Base-by-base conservation (phyloP, 164 flowering plant species). In the Stephania japonica region DNA sequence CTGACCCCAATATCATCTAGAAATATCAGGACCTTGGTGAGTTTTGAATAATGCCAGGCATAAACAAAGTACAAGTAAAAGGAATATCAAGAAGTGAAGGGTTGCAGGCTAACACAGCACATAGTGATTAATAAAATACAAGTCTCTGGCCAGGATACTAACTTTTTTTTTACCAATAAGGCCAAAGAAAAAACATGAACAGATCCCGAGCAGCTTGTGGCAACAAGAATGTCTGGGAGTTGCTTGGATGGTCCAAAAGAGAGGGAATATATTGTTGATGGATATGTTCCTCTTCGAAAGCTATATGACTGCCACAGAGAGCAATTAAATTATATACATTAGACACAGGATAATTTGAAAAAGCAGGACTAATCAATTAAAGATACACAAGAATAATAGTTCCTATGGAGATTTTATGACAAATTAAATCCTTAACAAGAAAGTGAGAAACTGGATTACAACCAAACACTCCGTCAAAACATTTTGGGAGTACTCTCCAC, bases 121-220 rank as follows among this genome's bases (percentile, higher is more conserved):
- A 13, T 8, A 14, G 16, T 47, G 16, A 47, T 47, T 32, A 32
- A 32, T 32, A 47, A 47, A 44, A 53, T 56, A n/a, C 62, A 0
- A 2, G 16, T 42, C 21, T 10, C 5, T 25, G 26, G 68, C 1
- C 41, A 8, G 61, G 26, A 74, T 13, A 25, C 42, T 72, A 72
- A 92, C 98, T 94, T 90, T 65, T 85, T 89, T 71, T 80, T 79
- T 73, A 82, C 64, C 68, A 84, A 81, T 67, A 78, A 80, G 10
- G 89, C 88, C 74, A 90, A 87, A 68, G 84, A 81, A 73, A 94
- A 94, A 67, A 85, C 85, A 80, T 94, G 98, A 70, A 88, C 80
- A 79, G 98, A 88, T 49, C 98, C 98, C 1, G 98, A 90, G 66
- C 90, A 88, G 81, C 97, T 92, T 59, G 93, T 83, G 42, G 94